Conservation (phyloP, 305 asterid genomes). For the Stenogyne calaminthoides region DNA sequence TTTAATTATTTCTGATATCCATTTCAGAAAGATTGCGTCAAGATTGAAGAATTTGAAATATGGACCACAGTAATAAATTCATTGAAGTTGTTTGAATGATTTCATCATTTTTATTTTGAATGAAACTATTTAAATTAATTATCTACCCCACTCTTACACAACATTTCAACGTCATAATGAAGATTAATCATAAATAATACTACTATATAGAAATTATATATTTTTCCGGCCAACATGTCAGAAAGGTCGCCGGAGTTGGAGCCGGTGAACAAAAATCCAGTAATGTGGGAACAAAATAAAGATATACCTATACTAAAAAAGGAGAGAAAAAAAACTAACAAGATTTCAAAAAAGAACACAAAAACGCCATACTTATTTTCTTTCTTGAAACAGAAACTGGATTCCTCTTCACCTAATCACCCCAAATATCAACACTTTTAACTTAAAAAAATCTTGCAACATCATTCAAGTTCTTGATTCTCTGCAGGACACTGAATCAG, state of each 20-base stretch:
- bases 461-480: constrained; percentile 50
- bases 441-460: constrained; percentile 18
- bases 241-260: constrained; percentile 4
- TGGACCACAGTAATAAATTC: neutral
- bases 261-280: constrained; percentile 48
- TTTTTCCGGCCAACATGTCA: neutral
- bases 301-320: constrained; percentile 24
- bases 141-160: neutral
- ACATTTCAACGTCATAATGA: neutral
- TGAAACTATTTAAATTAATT: no score
- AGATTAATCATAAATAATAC: constrained; percentile 17
- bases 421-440: constrained; percentile 14
- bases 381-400: constrained; percentile 37
- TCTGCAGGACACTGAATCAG: constrained; percentile 58
- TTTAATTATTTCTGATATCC: neutral
- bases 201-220: constrained; percentile 3
- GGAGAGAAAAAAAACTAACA: neutral
- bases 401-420: constrained; percentile 45
- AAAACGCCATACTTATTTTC: constrained; percentile 19
- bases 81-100: neutral
- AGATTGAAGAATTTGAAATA: neutral
- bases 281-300: constrained; percentile 32
- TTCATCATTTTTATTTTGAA: neutral
- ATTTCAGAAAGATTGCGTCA: neutral
- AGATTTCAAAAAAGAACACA: constrained; percentile 21